Evolutionary conservation across 202 grass and related monocot genomes (phyloP).

Genomic region (Setaria viridis): DNA sequence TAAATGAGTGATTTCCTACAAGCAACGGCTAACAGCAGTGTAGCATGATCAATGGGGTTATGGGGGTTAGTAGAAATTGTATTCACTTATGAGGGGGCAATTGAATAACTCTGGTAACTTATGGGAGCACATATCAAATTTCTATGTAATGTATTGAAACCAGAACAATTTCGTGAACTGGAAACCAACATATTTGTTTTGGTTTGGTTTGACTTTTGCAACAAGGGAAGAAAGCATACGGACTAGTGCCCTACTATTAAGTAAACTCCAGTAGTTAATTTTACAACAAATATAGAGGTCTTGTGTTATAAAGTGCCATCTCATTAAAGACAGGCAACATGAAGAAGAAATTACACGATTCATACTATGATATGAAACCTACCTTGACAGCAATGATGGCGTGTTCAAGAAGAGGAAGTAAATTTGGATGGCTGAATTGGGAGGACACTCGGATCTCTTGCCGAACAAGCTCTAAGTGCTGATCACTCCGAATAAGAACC

Average conservation of each 20-base stretch:
- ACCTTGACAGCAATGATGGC: constrained; percentile 84
- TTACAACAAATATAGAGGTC: constrained; percentile 2
- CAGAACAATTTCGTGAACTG: background rate
- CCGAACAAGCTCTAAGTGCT: constrained; percentile 77
- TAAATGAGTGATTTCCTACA: background rate
- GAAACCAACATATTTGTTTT: background rate
- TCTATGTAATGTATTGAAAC: background rate
- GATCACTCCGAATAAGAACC: constrained; percentile 77
- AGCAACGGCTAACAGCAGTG: background rate
- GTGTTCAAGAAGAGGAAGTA: constrained; percentile 93
- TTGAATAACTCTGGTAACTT: background rate
- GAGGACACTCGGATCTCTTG: constrained; percentile 87
- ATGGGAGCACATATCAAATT: background rate
- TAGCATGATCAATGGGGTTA: background rate
- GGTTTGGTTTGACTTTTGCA: constrained; percentile 2
- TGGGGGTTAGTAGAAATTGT: background rate
- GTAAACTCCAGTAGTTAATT: background rate
- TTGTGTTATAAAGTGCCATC: background rate
- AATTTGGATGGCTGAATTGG: constrained; percentile 93
- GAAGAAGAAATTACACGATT: background rate
- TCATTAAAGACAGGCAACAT: background rate
- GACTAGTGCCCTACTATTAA: background rate
- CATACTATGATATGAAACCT: constrained; percentile 13
- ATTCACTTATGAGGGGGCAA: background rate
- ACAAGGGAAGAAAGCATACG: background rate